phyloP scores from a whole-genome alignment of 495 filamentous ascomycete genomes.

The Neurospora sp. region DNA sequence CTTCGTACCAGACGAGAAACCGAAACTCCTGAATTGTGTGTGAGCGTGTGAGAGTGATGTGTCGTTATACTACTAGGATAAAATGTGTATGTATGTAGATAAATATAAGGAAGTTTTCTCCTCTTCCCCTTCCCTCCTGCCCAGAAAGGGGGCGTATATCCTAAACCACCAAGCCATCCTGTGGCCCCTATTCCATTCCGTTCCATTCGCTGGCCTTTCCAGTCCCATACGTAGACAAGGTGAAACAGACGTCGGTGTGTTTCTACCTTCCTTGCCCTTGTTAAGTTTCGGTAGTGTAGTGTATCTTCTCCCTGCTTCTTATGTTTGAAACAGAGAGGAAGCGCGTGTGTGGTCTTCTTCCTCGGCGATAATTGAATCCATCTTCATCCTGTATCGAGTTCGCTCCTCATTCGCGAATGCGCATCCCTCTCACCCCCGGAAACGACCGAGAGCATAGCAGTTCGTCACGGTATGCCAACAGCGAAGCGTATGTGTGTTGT shows the following conservation, averaged over 20 bases:
- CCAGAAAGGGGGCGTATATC: neutral
- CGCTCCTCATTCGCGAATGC: neutral
- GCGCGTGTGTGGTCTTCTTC: neutral
- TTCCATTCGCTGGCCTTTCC: neutral
- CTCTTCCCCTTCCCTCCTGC: neutral
- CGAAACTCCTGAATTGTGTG: neutral
- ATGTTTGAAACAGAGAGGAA: neutral
- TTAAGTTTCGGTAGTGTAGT: neutral
- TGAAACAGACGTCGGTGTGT: neutral
- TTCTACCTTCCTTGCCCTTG: neutral
- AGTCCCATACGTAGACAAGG: neutral
- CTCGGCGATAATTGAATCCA: neutral
- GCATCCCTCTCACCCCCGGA: neutral
- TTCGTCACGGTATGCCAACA: neutral
- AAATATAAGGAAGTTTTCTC: constrained; percentile 1
- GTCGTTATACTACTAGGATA: constrained; percentile 1
- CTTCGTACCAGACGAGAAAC: neutral
- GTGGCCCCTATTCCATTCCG: neutral
- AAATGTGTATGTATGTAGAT: constrained; percentile 1
- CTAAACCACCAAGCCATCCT: neutral
- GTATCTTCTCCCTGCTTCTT: neutral
- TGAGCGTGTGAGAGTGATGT: neutral
- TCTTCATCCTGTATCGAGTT: neutral
- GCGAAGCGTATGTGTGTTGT: neutral
- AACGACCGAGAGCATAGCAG: neutral